Percentiles rank a stretch among this genome's conserved stretches.
Evolutionary conservation across 139 green algal genomes (phyloP).

Genomic region (Closterium sp.): DNA sequence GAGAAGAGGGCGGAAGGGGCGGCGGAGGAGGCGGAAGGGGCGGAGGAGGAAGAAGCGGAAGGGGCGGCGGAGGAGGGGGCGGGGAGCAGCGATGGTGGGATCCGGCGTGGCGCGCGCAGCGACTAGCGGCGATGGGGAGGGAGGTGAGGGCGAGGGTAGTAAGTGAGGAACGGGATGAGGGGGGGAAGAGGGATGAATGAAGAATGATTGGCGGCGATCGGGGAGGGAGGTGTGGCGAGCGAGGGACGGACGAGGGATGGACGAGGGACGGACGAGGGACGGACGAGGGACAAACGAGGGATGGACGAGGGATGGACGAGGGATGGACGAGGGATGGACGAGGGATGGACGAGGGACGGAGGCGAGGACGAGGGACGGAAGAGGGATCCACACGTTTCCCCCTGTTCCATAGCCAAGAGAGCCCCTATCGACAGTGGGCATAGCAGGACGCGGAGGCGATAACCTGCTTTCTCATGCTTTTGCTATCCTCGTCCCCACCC

Average conservation of each 20-base stretch:
- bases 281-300: neutral
- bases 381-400: too few relatives aligned
- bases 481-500: neutral
- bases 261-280: neutral
- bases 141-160: neutral
- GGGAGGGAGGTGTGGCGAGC: neutral
- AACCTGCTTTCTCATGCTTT: neutral
- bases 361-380: neutral
- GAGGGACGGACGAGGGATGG: neutral
- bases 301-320: neutral
- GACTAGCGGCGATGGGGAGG: conserved; percentile 3
- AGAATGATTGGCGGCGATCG: too few relatives aligned
- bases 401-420: too few relatives aligned
- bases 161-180: neutral
- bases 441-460: too few relatives aligned
- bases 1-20: neutral
- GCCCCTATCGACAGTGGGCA: too few relatives aligned
- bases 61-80: conserved; percentile 2
- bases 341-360: neutral
- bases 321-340: neutral
- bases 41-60: neutral
- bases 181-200: neutral
- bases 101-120: conserved; percentile 11
- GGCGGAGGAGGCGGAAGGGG: neutral
- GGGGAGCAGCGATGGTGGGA: conserved; percentile 21